A percentile compares a stretch with the other conserved stretches of the same genome.
Conservation (phyloP, 2,329 filamentous ascomycete species). For the Tolypocladium tundrense region DNA sequence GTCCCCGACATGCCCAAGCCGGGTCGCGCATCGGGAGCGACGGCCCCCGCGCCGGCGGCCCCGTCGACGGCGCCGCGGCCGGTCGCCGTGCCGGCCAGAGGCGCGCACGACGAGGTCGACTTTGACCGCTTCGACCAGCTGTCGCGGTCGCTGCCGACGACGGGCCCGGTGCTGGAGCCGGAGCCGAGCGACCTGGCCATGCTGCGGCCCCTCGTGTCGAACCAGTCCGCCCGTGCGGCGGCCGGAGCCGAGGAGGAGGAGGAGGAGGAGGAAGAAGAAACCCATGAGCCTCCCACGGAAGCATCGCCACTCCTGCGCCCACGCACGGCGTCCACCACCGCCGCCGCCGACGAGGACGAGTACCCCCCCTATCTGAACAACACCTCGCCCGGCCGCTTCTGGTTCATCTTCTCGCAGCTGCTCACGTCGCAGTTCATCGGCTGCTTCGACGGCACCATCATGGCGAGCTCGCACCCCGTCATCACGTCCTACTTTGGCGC, state of each 20-base stretch:
- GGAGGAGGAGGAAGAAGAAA: too few species aligned
- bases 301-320: constrained; percentile 15
- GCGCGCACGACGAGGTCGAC: constrained; percentile 1
- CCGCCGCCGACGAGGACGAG: neutral
- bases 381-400: constrained; percentile 42
- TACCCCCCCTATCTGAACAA: constrained; percentile 31
- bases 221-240: neutral
- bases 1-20: neutral
- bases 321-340: neutral
- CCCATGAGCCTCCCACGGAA: constrained; percentile 5
- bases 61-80: neutral
- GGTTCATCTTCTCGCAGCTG: constrained; percentile 50
- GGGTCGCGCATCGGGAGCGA: neutral
- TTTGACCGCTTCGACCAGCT: constrained; percentile 15
- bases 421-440: constrained; percentile 47
- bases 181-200: constrained; percentile 29
- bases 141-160: constrained; percentile 28
- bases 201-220: constrained; percentile 17
- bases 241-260: neutral
- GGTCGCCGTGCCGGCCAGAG: neutral
- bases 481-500: constrained; percentile 72
- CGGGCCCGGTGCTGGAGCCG: constrained; percentile 28
- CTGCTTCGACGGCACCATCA: constrained; percentile 68
- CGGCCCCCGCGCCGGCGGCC: neutral
- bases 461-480: constrained; percentile 72